phyloP scores from a whole-genome alignment of 192 early-diverging fungal genomes.

The Coemansia sp. region DNA sequence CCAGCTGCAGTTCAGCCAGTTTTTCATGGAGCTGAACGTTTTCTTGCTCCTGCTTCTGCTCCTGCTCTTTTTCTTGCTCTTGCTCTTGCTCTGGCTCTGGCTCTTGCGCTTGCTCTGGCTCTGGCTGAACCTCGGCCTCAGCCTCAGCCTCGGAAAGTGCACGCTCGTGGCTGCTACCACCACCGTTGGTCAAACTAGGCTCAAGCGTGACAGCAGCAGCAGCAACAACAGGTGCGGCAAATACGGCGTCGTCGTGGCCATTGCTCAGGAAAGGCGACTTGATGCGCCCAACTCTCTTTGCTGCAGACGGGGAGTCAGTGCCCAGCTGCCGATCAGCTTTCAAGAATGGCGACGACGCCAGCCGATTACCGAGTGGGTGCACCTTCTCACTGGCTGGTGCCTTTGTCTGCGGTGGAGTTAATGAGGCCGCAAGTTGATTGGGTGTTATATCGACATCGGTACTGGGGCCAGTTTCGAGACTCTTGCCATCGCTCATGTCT shows the following conservation, averaged over 20 bases:
- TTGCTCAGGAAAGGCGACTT: constrained; percentile 47
- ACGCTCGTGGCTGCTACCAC: neutral
- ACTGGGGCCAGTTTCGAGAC: neutral
- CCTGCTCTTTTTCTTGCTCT: too few species aligned
- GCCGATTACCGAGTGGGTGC: constrained; percentile 25
- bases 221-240: neutral
- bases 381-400: constrained; percentile 20
- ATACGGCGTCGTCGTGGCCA: constrained; percentile 7
- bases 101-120: too few species aligned
- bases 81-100: too few species aligned
- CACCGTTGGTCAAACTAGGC: neutral
- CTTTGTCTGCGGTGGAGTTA: constrained; percentile 24
- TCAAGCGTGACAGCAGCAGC: neutral
- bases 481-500: neutral
- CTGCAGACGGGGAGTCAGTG: constrained; percentile 4
- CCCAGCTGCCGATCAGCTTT: constrained; percentile 40
- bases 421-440: constrained; percentile 1
- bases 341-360: constrained; percentile 50
- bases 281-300: constrained; percentile 38
- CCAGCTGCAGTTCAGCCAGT: constrained; percentile 22
- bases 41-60: neutral
- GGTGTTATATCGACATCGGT: neutral
- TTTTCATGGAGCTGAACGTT: constrained; percentile 5
- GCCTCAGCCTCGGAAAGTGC: neutral
- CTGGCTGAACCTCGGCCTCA: neutral